Evolutionary conservation across 257 asterid genomes (phyloP).

Genomic region (Gentiana macrophylla): DNA sequence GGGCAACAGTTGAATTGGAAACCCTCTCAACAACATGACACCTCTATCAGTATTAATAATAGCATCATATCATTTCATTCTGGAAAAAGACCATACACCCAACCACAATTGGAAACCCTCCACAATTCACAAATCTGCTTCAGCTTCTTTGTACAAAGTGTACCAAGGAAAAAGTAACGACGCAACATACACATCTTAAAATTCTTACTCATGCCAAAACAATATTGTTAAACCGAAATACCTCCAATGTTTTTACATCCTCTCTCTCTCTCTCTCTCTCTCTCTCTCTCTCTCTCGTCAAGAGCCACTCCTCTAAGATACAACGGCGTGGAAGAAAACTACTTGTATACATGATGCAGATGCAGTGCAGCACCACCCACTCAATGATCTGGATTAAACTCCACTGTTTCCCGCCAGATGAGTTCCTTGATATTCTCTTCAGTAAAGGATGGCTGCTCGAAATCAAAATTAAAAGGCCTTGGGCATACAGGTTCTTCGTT

Average conservation of each 20-base stretch:
- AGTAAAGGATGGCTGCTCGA: constrained; percentile 29
- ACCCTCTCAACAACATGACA: neutral
- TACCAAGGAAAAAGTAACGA: neutral
- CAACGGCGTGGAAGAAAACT: constrained; percentile 26
- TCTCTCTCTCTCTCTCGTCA: neutral
- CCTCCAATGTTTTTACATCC: constrained; percentile 24
- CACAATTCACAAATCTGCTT: constrained; percentile 1
- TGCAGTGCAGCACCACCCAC: too few species aligned
- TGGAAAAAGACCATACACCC: too few species aligned
- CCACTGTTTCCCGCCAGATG: constrained; percentile 30
- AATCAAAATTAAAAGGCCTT: constrained; percentile 24
- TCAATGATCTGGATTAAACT: constrained; percentile 27
- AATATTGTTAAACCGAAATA: neutral
- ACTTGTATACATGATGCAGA: constrained; percentile 13
- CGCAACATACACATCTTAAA: neutral
- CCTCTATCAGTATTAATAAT: neutral
- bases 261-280: constrained; percentile 7
- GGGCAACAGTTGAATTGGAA: neutral
- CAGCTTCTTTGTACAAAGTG: constrained; percentile 26
- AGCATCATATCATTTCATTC: neutral
- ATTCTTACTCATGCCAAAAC: neutral
- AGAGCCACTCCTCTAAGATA: constrained; percentile 9
- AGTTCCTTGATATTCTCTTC: constrained; percentile 36
- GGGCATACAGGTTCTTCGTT: constrained; percentile 66
- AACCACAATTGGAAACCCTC: too few species aligned